Base-by-base conservation (phyloP, 2,329 filamentous ascomycete genomes). In the Aureobasidium leucospermi region DNA sequence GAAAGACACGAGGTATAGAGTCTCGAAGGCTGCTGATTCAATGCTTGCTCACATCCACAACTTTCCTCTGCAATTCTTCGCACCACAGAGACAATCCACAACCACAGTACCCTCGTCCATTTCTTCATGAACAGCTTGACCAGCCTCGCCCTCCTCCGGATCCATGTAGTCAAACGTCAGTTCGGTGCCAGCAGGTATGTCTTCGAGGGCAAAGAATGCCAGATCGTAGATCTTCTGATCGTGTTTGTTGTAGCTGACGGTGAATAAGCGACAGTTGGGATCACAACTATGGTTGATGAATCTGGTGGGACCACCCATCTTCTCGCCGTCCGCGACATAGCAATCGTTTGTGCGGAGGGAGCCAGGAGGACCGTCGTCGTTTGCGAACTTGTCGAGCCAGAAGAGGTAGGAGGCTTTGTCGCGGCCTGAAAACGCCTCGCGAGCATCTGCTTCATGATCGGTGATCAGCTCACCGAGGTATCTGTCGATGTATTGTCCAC, bases 261-360 rank as follows among this genome's bases (percentile, higher is more conserved):
- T 88, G 71, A 92, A 93, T 62, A 91, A 89, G 13, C 87, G 79
- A 67, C 90, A 80, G 67, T 92, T 93, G 0, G 89, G 89, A 4
- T 89, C 82, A 69, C 89, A 93, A 1, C 83, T 88, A 70, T 94
- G 89, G 66, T 94, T 94, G 70, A 93, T 88, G 71, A 93, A 94
- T 2, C 89, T 82, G 0, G 88, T 89, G 0, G 88, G 87, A 0
- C 88, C 88, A 0, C 89, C 88, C 77, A 86, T 84, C 70, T 87
- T 88, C 69, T 92, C 86, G 10, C 90, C 90, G 57, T 83, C 80
- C 0, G 82, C 75, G 0, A 80, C 75, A 60, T 77, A 81, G 7
- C 74, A 68, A 0, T 75, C 65, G 4, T 67, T 69, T 8, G 70
- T 64, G 0, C 68, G 63, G 0, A 70, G 62, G 19, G 16, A 10